Conservation (phyloP, 2,329 filamentous ascomycete species). For the Aspergillus ustus region DNA sequence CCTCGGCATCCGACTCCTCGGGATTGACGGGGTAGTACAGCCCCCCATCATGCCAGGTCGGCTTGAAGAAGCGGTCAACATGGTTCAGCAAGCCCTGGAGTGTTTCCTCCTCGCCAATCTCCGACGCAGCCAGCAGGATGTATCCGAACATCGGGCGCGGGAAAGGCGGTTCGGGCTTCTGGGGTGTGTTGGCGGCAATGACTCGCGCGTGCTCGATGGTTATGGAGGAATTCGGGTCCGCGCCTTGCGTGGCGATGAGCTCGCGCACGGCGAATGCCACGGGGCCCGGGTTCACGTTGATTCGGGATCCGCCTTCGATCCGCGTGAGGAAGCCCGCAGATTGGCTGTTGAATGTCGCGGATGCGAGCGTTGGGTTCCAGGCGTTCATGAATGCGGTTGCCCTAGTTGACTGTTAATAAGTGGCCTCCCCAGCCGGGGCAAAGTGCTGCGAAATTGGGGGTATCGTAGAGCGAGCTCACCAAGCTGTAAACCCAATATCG, state of each 20-base stretch:
- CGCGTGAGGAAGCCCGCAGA: background rate
- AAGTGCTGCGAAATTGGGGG: too few relatives aligned
- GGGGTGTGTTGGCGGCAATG: background rate
- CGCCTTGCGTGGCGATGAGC: background rate
- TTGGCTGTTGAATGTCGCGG: background rate
- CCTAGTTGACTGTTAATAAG: background rate
- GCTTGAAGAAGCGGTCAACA: slow-evolving; percentile 1
- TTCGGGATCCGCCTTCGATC: background rate
- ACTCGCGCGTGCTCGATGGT: background rate
- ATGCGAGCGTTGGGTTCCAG: slow-evolving; percentile 7
- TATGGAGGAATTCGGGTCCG: background rate
- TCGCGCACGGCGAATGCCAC: background rate
- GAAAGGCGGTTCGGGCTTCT: background rate
- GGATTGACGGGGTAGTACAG: slow-evolving; percentile 7
- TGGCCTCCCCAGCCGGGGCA: background rate
- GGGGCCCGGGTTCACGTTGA: background rate
- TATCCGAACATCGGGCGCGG: slow-evolving; percentile 6
- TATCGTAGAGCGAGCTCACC: slow-evolving; percentile 21
- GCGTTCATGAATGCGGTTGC: slow-evolving; percentile 12
- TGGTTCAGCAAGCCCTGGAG: background rate
- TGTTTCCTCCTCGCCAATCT: background rate
- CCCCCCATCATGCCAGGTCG: slow-evolving; percentile 6
- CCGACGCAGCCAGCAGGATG: slow-evolving; percentile 1
- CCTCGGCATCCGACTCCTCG: background rate
- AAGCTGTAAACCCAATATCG: slow-evolving; percentile 32